Evolutionary conservation across 108 stramenopile species (phyloP).

Genomic region (Cyclotella cryptica): DNA sequence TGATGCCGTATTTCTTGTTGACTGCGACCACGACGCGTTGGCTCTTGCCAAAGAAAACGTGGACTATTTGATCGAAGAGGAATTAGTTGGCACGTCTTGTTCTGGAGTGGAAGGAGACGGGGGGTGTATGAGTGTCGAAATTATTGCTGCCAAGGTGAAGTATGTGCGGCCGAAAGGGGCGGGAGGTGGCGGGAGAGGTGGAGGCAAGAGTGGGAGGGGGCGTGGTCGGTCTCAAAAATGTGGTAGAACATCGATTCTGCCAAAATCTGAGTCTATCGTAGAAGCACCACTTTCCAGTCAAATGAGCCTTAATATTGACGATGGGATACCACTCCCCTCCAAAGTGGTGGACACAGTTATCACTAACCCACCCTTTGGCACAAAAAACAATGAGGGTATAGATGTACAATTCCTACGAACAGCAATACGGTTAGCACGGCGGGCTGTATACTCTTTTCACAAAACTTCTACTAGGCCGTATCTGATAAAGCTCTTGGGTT

Average conservation of each 20-base stretch:
- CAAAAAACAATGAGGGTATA: slow-evolving; percentile 90
- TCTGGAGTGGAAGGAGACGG: slow-evolving; percentile 26
- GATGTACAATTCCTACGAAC: slow-evolving; percentile 81
- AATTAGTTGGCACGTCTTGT: slow-evolving; percentile 29
- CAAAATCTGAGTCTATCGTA: slow-evolving; percentile 23
- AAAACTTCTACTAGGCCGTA: slow-evolving; percentile 92
- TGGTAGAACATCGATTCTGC: slow-evolving; percentile 5
- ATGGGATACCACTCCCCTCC: slow-evolving; percentile 72
- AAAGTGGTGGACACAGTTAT: slow-evolving; percentile 82
- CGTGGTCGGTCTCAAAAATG: neutral
- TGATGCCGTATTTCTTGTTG: slow-evolving; percentile 73
- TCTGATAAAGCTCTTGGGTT: slow-evolving; percentile 62
- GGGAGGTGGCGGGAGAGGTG: slow-evolving; percentile 23
- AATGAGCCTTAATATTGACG: slow-evolving; percentile 43
- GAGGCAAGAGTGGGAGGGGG: slow-evolving; percentile 48
- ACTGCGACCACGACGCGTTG: slow-evolving; percentile 88
- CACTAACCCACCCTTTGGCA: slow-evolving; percentile 92
- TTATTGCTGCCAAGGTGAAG: slow-evolving; percentile 60
- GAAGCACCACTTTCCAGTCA: neutral
- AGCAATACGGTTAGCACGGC: slow-evolving; percentile 70
- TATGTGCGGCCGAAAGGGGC: slow-evolving; percentile 14
- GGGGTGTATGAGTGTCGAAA: slow-evolving; percentile 44
- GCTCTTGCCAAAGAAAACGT: slow-evolving; percentile 70
- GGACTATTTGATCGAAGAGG: slow-evolving; percentile 48
- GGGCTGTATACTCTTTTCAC: slow-evolving; percentile 95